phyloP scores from a whole-genome alignment of 106 monocot genomes.

The Dendrobium officinale region DNA sequence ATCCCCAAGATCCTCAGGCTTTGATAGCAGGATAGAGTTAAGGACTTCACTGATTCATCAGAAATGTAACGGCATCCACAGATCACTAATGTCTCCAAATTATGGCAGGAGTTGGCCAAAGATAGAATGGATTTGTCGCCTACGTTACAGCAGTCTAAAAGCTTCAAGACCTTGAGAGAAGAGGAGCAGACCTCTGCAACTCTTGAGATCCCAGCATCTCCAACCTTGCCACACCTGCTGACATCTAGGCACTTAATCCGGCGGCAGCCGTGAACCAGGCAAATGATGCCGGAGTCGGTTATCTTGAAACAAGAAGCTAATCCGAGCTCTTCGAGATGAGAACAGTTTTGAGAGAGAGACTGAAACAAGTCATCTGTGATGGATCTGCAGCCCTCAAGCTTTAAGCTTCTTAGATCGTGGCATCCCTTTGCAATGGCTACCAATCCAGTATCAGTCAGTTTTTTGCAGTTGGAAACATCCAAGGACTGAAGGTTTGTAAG shows the following conservation, averaged over 20 bases:
- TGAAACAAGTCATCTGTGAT: constrained; percentile 51
- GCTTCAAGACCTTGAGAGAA: constrained; percentile 53
- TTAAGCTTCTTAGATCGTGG: constrained; percentile 34
- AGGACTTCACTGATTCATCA: constrained; percentile 44
- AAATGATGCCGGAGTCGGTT: constrained; percentile 60
- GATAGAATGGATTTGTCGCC: constrained; percentile 45
- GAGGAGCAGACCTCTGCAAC: constrained; percentile 44
- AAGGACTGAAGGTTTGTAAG: constrained; percentile 54
- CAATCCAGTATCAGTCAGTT: constrained; percentile 78
- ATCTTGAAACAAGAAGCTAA: constrained; percentile 58
- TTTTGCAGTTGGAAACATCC: constrained; percentile 74
- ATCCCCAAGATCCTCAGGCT: constrained; percentile 49
- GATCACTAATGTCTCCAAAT: constrained; percentile 66
- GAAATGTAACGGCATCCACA: constrained; percentile 62
- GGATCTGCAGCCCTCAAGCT: constrained; percentile 47
- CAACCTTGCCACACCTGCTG: constrained; percentile 75
- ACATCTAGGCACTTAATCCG: constrained; percentile 63
- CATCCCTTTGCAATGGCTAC: constrained; percentile 42
- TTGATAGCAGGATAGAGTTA: constrained; percentile 30
- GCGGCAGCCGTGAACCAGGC: constrained; percentile 51
- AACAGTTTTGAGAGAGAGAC: constrained; percentile 52
- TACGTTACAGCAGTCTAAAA: constrained; percentile 53
- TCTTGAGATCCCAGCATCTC: constrained; percentile 50
- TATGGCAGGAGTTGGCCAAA: constrained; percentile 56
- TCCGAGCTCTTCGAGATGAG: constrained; percentile 54